Base-by-base conservation (phyloP, 257 asterid genomes). In the Salvia splendens region DNA sequence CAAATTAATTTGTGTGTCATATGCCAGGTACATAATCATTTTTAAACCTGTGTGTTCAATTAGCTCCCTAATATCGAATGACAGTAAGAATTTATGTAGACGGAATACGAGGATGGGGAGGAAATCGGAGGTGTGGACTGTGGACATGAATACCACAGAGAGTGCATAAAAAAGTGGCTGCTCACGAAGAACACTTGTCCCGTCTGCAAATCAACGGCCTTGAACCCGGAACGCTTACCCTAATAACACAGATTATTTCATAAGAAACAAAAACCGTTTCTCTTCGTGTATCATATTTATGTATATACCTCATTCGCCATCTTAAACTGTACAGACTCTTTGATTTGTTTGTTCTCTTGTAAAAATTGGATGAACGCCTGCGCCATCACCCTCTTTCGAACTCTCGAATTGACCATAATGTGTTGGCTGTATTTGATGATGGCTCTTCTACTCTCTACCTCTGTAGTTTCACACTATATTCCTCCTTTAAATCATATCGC, bases 121-220 rank as follows among this genome's bases (percentile, higher is more conserved):
- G 77, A 51, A 60, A 53, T 88, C 0, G 95, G 88, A 53, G 67
- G 71, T 2, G 84, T 88, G 6, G 83, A 82, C 12, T 91, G 97
- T 38, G 81, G 87, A 15, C 96, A 91, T n/a, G 92, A 86, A 66
- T 88, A 84, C 66, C 96, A 91, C 68, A 80, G 53, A 1, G 93
- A 77, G 9, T 91, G 96, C 82, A 61, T 88, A 35, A 83, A 67
- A 80, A 84, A 83, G 73, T 91, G 92, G 96, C 77, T 91, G 76
- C 68, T 72, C 15, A 61, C 82, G 79, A 91, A 88, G 82, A 88
- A 88, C 42, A 62, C 74, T 4, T 88, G 97, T 41, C 88, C 95
- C 0, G 84, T 91, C 5, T 91, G 91, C 92, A 91, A 88, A 76
- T 81, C 92, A 14, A 56, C 81, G n/a, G 96, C 86, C 53, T 71